phyloP scores from a whole-genome alignment of 768 basidiomycete species.

The Leccinellum rugosiceps region DNA sequence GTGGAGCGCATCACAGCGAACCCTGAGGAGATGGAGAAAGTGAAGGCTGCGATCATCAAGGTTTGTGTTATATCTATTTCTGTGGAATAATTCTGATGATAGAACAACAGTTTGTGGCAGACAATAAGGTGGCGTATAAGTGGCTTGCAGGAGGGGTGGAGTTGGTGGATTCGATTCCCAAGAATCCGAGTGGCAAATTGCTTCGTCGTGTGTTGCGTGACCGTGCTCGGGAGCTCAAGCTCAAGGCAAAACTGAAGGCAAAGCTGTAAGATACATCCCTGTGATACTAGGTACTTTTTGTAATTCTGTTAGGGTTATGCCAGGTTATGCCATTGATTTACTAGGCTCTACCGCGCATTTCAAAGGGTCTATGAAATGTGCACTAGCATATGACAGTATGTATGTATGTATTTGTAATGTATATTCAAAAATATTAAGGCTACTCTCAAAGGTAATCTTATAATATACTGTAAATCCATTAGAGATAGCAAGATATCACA shows the following conservation, averaged over 20 bases:
- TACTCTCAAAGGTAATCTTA: too few species aligned
- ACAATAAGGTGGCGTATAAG: constrained; percentile 57
- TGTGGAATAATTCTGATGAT: background rate
- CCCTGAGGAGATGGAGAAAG: constrained; percentile 27
- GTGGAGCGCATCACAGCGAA: constrained; percentile 32
- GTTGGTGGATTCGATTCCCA: constrained; percentile 53
- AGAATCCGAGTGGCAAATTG: constrained; percentile 61
- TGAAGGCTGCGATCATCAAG: constrained; percentile 48
- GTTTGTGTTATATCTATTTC: constrained; percentile 31
- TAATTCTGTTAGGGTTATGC: too few species aligned
- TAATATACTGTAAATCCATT: too few species aligned
- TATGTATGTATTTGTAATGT: too few species aligned
- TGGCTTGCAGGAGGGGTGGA: constrained; percentile 57
- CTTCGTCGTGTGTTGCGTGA: constrained; percentile 52
- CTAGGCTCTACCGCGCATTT: too few species aligned
- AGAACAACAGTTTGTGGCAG: constrained; percentile 48
- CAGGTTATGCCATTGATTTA: too few species aligned
- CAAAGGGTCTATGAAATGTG: too few species aligned
- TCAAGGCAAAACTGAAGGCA: constrained; percentile 16
- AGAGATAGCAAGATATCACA: too few species aligned
- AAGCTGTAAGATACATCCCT: constrained; percentile 27
- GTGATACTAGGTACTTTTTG: too few species aligned
- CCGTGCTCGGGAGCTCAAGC: constrained; percentile 36
- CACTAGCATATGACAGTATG: too few species aligned
- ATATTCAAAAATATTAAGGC: too few species aligned